These are phyloP conservation scores for Xerocomus potaroensis DNA, from an alignment of 768 basidiomycete genomes.

Conservation along the genomic window DNA sequence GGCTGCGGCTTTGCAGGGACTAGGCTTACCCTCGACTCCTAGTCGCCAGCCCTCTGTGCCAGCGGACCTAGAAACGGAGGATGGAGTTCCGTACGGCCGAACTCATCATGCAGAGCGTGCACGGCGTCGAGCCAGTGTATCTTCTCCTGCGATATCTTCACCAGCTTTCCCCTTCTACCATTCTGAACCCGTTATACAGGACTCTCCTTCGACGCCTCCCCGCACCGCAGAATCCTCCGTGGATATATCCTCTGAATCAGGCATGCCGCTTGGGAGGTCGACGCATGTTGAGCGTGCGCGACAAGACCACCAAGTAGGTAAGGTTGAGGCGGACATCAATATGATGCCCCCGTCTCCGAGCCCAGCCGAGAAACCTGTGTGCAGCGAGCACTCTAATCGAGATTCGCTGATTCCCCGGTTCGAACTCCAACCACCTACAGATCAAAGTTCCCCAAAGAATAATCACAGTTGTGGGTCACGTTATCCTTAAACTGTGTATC, in stretches of 20 bases:
- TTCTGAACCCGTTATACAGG: constrained; percentile 12
- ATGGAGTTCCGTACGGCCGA: constrained; percentile 59
- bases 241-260: constrained; percentile 11
- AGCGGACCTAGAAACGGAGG: constrained; percentile 54
- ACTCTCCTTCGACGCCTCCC: constrained; percentile 22
- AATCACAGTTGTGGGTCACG: constrained; percentile 12
- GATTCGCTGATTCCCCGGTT: constrained; percentile 37
- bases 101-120: constrained; percentile 57
- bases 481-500: not conserved
- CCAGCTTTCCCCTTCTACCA: constrained; percentile 37
- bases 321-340: constrained; percentile 38
- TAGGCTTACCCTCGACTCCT: constrained; percentile 28
- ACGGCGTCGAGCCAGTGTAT: constrained; percentile 29
- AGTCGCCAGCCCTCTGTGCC: constrained; percentile 42
- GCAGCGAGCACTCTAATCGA: constrained; percentile 16
- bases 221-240: constrained; percentile 22
- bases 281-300: constrained; percentile 36
- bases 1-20: constrained; percentile 18
- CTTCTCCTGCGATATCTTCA: constrained; percentile 27
- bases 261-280: constrained; percentile 34
- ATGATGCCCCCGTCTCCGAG: constrained; percentile 50
- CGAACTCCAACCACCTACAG: constrained; percentile 16
- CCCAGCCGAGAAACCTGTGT: constrained; percentile 31
- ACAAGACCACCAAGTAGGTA: constrained; percentile 23
- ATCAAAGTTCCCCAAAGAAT: constrained; percentile 22